Base-by-base conservation (phyloP, 2,329 filamentous ascomycete genomes). In the Fusarium illudens region DNA sequence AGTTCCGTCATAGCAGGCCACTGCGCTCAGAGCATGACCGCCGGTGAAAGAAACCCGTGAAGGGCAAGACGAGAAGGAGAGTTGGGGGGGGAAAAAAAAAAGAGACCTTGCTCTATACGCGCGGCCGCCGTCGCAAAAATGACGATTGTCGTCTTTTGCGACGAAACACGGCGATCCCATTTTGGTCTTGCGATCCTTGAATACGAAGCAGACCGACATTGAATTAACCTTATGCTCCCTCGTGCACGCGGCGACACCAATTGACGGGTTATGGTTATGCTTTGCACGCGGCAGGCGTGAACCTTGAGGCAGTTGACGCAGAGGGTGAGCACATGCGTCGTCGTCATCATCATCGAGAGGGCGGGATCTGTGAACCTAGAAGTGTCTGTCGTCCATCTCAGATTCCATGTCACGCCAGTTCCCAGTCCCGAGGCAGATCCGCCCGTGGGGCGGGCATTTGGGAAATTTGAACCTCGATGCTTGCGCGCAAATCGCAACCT, bases 1-100 rank as follows among this genome's bases (percentile, higher is more conserved):
- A 49, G 44, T 62, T 66, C 67, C 71, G 65, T 73, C 63, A 72
- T 62, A 70, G 65, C 60, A 71, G 60, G 57, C 60, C 68, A 68
- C 59, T 32, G 61, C 50, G 49, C 49, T 50, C 59, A 68, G 58
- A 62, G 54, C 52, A 63, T 49, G 62, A 59, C 39, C 52, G 37
- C 39, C 39, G 48, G 58, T 63, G 34, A 49, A 60, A 46, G 46
- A 44, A 44, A 44, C 22, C 37, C 48, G 32, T 55, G 58, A 62
- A 55, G 51, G 39, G 39, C 15, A 42, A 12, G 37, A 39, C 17
- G 19, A 39, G 37, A 22, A 42, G 36, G 36, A 17, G 19, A 42
- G n/a, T n/a, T n/a, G n/a, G 22, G 42, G 42, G 34, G 60, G 58
- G 64, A 62, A 61, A 60, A 46, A 54, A 42, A 19, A 56, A 25